A percentile compares a stretch with the other conserved stretches of the same genome.
Evolutionary conservation across 176 grass and related monocot species (phyloP).

Genomic region (Pontederia crassipes): DNA sequence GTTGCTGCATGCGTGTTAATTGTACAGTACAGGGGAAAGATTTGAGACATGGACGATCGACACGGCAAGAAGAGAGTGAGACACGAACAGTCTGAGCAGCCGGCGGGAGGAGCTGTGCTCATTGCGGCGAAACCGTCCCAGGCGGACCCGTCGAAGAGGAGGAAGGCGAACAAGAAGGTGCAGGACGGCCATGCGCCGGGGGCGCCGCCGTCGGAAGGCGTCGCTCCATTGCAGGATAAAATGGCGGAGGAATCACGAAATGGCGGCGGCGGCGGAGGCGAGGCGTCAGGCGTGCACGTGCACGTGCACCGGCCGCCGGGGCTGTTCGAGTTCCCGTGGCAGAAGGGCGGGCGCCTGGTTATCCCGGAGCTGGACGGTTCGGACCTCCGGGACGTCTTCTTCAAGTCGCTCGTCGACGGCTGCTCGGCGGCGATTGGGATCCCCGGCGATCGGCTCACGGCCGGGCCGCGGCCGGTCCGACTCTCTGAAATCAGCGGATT

Average conservation of each 20-base stretch:
- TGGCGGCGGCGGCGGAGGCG: neutral
- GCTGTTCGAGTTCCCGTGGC: constrained; percentile 68
- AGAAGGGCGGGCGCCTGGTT: constrained; percentile 25
- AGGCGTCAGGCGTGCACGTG: neutral
- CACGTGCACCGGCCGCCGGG: constrained; percentile 23
- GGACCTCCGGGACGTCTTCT: constrained; percentile 69
- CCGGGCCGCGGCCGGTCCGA: neutral
- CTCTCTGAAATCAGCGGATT: constrained; percentile 14
- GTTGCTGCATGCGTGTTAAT: no score
- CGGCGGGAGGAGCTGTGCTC: neutral
- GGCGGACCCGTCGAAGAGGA: neutral
- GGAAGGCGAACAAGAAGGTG: neutral
- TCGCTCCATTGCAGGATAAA: no score
- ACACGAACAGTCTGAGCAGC: constrained; percentile 18
- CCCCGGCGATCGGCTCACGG: constrained; percentile 38
- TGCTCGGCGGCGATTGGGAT: constrained; percentile 21
- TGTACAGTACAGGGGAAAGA: no score
- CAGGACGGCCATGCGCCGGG: neutral
- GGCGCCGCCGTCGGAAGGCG: no score
- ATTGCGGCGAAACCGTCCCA: neutral
- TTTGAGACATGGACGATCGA: neutral
- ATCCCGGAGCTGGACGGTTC: neutral
- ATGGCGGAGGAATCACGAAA: neutral
- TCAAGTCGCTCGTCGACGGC: constrained; percentile 55
- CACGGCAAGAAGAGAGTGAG: constrained; percentile 22